These are phyloP conservation scores for Didymella exigua DNA, from an alignment of 2,329 filamentous ascomycete genomes.

Conservation along the genomic window DNA sequence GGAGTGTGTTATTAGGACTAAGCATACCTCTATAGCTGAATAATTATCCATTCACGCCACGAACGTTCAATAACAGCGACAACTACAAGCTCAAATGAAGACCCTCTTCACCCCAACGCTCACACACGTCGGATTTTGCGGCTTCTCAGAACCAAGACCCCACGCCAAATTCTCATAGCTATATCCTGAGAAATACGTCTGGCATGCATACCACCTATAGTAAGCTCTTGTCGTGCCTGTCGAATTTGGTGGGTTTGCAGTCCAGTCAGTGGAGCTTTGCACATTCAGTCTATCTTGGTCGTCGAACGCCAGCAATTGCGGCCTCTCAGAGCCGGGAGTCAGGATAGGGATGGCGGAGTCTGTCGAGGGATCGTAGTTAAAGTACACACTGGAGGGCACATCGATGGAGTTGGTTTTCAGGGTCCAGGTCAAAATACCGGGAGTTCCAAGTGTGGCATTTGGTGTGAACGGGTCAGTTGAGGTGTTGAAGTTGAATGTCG, in stretches of 20 bases:
- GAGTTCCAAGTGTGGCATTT: constrained; percentile 21
- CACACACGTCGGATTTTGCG: constrained; percentile 55
- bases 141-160: constrained; percentile 47
- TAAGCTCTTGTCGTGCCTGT: constrained; percentile 31
- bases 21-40: too few relatives aligned
- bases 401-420: constrained; percentile 43
- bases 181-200: constrained; percentile 51
- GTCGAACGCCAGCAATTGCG: constrained; percentile 51
- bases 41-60: too few relatives aligned
- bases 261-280: constrained; percentile 50
- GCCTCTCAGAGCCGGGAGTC: constrained; percentile 29
- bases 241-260: constrained; percentile 38
- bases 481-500: constrained; percentile 44
- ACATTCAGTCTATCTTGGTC: constrained; percentile 47
- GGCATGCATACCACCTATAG: constrained; percentile 55
- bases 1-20: too few relatives aligned
- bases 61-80: not conserved
- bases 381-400: constrained; percentile 44
- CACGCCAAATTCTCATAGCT: constrained; percentile 53
- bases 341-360: constrained; percentile 54
- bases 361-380: constrained; percentile 46
- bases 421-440: constrained; percentile 52
- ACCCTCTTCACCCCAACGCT: constrained; percentile 51
- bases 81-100: constrained; percentile 11
- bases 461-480: constrained; percentile 26